Conservation (phyloP, 441 rosid genomes). For the Gossypium lobatum region DNA sequence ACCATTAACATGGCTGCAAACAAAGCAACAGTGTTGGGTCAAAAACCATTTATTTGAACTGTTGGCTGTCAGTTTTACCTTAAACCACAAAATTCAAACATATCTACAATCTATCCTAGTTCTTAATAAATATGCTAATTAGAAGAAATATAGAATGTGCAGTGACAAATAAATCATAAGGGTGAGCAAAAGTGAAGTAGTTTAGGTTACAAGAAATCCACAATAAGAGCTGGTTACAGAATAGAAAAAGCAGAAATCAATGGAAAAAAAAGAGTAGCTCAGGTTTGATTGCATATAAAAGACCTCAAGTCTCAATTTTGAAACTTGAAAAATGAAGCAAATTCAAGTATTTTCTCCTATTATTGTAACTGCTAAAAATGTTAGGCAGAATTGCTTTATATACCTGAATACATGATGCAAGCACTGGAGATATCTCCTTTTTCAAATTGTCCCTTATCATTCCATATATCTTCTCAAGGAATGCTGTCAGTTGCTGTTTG, state of each 20-base stretch:
- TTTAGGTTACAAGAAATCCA: background rate
- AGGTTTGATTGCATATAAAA: background rate
- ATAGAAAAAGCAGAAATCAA: constrained; percentile 2
- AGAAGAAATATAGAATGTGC: background rate
- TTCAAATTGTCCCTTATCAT: constrained; percentile 96
- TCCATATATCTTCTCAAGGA: constrained; percentile 99
- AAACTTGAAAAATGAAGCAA: constrained; percentile 1
- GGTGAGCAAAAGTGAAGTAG: background rate
- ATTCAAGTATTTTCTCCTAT: background rate
- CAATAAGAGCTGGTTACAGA: background rate
- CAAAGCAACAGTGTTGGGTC: background rate
- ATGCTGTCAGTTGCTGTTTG: constrained; percentile 99
- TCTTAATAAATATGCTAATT: background rate
- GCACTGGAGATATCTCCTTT: constrained; percentile 97
- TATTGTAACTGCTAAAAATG: background rate
- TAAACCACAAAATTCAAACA: background rate
- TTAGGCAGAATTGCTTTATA: background rate
- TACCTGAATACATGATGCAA: constrained; percentile 98
- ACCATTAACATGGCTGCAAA: background rate
- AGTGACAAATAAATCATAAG: background rate
- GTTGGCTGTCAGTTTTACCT: background rate
- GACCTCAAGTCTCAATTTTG: background rate
- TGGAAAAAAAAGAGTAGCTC: background rate
- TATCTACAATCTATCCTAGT: background rate
- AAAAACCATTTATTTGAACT: background rate